Conservation (phyloP, 371 early-diverging fungal genomes). For the Fennellomyces sp. region DNA sequence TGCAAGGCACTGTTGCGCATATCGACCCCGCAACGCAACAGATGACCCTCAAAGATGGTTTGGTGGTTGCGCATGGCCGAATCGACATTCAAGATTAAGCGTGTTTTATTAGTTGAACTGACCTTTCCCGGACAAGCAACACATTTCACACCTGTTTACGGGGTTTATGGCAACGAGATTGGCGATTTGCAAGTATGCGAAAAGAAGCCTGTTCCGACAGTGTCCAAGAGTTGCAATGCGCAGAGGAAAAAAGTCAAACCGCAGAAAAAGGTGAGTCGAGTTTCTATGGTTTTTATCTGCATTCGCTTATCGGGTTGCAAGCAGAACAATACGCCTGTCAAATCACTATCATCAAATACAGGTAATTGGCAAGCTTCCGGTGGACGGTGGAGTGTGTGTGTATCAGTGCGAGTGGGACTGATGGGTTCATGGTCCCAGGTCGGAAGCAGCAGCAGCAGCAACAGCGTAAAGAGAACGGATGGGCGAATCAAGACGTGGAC, state of each 20-base stretch:
- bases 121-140: slow-evolving; percentile 38
- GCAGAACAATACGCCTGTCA: not conserved
- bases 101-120: slow-evolving; percentile 25
- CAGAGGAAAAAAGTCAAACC: not conserved
- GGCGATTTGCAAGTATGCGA: slow-evolving; percentile 50
- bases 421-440: too few relatives aligned
- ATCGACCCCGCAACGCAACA: slow-evolving; percentile 54
- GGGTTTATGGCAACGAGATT: slow-evolving; percentile 48
- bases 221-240: slow-evolving; percentile 3
- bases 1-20: slow-evolving; percentile 55
- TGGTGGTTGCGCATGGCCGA: too few relatives aligned
- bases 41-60: slow-evolving; percentile 62
- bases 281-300: not conserved
- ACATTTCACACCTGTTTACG: slow-evolving; percentile 39
- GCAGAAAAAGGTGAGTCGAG: not conserved
- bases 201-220: not conserved
- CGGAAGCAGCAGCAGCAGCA: slow-evolving; percentile 4
- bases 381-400: too few relatives aligned
- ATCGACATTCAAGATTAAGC: not conserved
- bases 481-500: slow-evolving; percentile 64
- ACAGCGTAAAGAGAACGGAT: slow-evolving; percentile 30
- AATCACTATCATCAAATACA: not conserved
- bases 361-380: not conserved
- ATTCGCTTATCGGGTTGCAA: too few relatives aligned
- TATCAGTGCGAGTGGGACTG: too few relatives aligned